These are phyloP conservation scores for Mycosphaerella sp. DNA, from an alignment of 2,329 filamentous ascomycete genomes.

Conservation along the genomic window DNA sequence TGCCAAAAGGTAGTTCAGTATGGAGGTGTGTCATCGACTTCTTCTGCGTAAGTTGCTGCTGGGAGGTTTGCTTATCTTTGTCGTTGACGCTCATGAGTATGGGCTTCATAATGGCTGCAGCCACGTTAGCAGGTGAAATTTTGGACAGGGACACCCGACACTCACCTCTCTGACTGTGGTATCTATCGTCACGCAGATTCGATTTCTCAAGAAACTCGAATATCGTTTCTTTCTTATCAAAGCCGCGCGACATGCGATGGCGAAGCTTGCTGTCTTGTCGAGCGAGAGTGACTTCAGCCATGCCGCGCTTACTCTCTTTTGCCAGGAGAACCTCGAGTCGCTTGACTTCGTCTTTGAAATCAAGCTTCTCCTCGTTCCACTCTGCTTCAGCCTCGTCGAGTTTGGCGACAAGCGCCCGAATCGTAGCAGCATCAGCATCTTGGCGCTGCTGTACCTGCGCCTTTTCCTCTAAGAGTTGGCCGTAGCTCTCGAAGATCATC, in stretches of 20 bases:
- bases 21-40: slow-evolving; percentile 28
- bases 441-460: slow-evolving; percentile 27
- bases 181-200: slow-evolving; percentile 22
- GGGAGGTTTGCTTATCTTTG: slow-evolving; percentile 37
- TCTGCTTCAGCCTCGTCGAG: slow-evolving; percentile 29
- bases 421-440: slow-evolving; percentile 25
- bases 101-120: slow-evolving; percentile 26
- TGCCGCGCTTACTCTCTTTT: slow-evolving; percentile 34
- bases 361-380: slow-evolving; percentile 32
- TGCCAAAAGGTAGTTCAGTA: slow-evolving; percentile 32
- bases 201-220: slow-evolving; percentile 32
- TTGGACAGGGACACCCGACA: not conserved
- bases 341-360: slow-evolving; percentile 39
- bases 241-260: slow-evolving; percentile 12
- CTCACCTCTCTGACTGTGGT: slow-evolving; percentile 31
- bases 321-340: slow-evolving; percentile 42
- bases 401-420: slow-evolving; percentile 18
- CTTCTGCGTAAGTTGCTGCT: slow-evolving; percentile 34
- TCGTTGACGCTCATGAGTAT: slow-evolving; percentile 33
- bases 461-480: slow-evolving; percentile 34
- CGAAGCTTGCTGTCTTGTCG: slow-evolving; percentile 38
- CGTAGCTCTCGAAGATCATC: slow-evolving; percentile 40
- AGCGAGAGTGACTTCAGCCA: slow-evolving; percentile 38
- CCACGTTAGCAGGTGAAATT: slow-evolving; percentile 15
- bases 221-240: slow-evolving; percentile 28